Evolutionary conservation across 495 filamentous ascomycete genomes (phyloP), one percentile per base, ranked within the genome.

Genomic region (Niebla homalea): DNA sequence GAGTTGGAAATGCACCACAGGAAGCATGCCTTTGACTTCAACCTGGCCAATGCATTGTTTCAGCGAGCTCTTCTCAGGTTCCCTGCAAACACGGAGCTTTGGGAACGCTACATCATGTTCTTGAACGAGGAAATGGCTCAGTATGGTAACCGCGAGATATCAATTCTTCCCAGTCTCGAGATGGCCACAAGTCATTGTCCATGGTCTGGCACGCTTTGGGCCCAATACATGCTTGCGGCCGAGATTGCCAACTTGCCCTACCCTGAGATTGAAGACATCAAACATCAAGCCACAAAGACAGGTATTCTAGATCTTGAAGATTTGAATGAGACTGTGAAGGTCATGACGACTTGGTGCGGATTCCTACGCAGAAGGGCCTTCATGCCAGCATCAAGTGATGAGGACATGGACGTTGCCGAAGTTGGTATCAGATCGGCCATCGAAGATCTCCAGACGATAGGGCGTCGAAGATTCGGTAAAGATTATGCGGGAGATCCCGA

Each of bases 311-410:
- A 83, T 56, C 73, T 74, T 45, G 76, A 74, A 40, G 89, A 87
- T 16, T 80, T 94, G 76, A 79, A 85, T 40, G 84, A 89, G 53
- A 78, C 95, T 3, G 67, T 96, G 36, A 88, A 92, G 57, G 84
- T 96, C 52, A 87, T 92, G 53, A 81, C 82, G 32, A 81, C 87
- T 0, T 98, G 92, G 92, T 94, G 89, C 57, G 86, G 87, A 41
- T 96, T 87, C 53, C 74, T 98, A 7, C 85, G 88, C 49, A 81
- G 90, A 25, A 71, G 77, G 15, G 90, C 90, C 4, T 89, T 93
- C 65, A 69, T 79, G 53, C 76, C 77, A 1, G 78, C 80, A 48
- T 78, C 85, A 4, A 78, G 74, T n/a, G 89, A 94, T 53, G 89
- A 94, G 56, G 85, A 90, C 46, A 71, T 83, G n/a, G 88, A 95